Evolutionary conservation across 1,284 basidiomycete species (phyloP).

Genomic region (Heliocybe sulcata): DNA sequence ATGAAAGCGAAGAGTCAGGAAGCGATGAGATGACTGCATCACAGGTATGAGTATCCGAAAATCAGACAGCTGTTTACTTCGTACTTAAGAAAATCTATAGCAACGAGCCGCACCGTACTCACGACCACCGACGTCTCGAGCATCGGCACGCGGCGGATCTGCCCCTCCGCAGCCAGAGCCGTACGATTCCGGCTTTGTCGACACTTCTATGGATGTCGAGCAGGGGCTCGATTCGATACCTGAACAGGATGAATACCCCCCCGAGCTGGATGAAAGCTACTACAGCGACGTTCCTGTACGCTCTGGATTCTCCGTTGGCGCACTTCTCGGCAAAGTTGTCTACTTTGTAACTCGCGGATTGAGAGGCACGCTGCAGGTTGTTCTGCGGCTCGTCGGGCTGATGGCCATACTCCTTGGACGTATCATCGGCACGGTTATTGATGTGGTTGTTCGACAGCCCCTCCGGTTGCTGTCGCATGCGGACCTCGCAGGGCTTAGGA

Average conservation of each 20-base stretch:
- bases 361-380: constrained; percentile 13
- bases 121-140: constrained; percentile 7
- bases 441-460: constrained; percentile 40
- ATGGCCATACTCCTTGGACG: constrained; percentile 33
- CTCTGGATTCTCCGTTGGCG: constrained; percentile 35
- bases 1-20: constrained; percentile 33
- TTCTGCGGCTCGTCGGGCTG: constrained; percentile 20
- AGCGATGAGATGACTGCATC: constrained; percentile 14
- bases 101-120: constrained; percentile 8
- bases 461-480: constrained; percentile 25
- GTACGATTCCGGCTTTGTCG: constrained; percentile 14
- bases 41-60: neutral
- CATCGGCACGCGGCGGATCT: constrained; percentile 25
- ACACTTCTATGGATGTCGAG: constrained; percentile 36
- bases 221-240: constrained; percentile 50
- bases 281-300: constrained; percentile 15
- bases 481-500: constrained; percentile 19
- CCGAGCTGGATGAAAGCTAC: constrained; percentile 21
- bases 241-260: constrained; percentile 38
- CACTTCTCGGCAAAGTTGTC: constrained; percentile 36
- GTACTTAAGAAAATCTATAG: no score
- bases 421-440: constrained; percentile 34
- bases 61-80: no score
- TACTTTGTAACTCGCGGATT: constrained; percentile 27
- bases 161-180: constrained; percentile 22